Percentiles rank a stretch among this genome's conserved stretches.
Conservation (phyloP, 2,329 filamentous ascomycete genomes). For the Aspergillus eucalypticola region DNA sequence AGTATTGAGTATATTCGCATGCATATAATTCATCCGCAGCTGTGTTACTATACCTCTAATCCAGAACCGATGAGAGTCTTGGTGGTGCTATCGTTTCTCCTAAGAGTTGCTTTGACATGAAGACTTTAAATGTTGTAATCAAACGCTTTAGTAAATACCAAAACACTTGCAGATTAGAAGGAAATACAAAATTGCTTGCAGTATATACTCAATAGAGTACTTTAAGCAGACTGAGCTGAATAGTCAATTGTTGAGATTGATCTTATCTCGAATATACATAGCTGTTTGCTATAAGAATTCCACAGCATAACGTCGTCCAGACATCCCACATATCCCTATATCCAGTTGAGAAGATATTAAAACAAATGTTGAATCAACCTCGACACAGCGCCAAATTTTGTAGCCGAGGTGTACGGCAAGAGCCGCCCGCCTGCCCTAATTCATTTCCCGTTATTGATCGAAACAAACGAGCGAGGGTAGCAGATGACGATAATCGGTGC, state of each 20-base stretch:
- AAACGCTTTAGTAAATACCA: too few species aligned
- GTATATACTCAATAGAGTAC: background rate
- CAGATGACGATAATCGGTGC: background rate
- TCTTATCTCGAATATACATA: slow-evolving; percentile 4
- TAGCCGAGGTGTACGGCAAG: background rate
- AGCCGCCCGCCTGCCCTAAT: background rate
- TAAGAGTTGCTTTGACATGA: too few species aligned
- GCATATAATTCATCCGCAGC: too few species aligned
- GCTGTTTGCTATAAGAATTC: background rate
- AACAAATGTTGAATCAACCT: slow-evolving; percentile 9
- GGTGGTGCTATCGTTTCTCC: too few species aligned
- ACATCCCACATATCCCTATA: background rate
- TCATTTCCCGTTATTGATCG: background rate
- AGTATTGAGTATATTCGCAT: too few species aligned
- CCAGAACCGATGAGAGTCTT: too few species aligned
- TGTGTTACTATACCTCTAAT: too few species aligned
- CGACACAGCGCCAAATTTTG: background rate
- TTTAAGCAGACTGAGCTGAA: background rate
- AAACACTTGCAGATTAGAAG: too few species aligned
- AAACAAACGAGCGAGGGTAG: background rate
- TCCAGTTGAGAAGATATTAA: slow-evolving; percentile 10
- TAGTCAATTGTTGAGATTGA: slow-evolving; percentile 1
- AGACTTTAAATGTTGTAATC: too few species aligned
- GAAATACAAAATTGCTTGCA: background rate
- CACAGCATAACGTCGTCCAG: slow-evolving; percentile 1